Evolutionary conservation across 495 filamentous ascomycete genomes (phyloP), one percentile per base, ranked within the genome.

Genomic region (Neurospora sp.): DNA sequence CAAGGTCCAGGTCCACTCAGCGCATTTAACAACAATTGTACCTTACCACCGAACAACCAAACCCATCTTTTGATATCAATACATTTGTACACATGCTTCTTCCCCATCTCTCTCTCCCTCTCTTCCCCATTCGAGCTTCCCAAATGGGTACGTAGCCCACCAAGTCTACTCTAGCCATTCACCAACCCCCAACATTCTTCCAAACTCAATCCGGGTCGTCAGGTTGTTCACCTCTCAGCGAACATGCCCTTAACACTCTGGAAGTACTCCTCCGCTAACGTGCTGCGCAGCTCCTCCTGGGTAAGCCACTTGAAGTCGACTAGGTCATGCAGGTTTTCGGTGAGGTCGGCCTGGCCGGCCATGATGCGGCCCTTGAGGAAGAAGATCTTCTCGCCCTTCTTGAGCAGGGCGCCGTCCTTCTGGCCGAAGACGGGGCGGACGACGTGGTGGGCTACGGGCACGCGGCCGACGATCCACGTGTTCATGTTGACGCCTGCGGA

Each of bases 351-450:
- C 83, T 98, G 95, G n/a, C 96, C 96, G 53, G 93, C 93, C 92
- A 98, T 91, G 78, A 99, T 98, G 53, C 96, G 86, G 10, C 88
- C 90, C 85, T 98, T 98, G 86, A 98, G 88, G 86, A 96, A 98
- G 84, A 98, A 99, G 22, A 89, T 87, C 87, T 97, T 98, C 77
- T 91, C 89, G 73, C 93, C 92, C 41, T 72, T 74, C 70, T 75
- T 72, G 68, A 75, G 71, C 20, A 79, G 76, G 31, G 82, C 72
- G n/a, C 78, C 72, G n/a, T 73, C 74, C 70, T 79, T 76, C 31
- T 83, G 79, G 48, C 78, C 78, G 45, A 82, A 74, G 45, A 74
- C 77, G 74, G 79, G 87, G 79, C 79, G 82, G 70, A 77, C 85
- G 70, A 90, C 82, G 79, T 91, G 80, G 82, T 98, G 93, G 10